A percentile compares a stretch with the other conserved stretches of the same genome.
Conservation (phyloP, 2,329 filamentous ascomycete species). For the Colletotrichum scovillei region DNA sequence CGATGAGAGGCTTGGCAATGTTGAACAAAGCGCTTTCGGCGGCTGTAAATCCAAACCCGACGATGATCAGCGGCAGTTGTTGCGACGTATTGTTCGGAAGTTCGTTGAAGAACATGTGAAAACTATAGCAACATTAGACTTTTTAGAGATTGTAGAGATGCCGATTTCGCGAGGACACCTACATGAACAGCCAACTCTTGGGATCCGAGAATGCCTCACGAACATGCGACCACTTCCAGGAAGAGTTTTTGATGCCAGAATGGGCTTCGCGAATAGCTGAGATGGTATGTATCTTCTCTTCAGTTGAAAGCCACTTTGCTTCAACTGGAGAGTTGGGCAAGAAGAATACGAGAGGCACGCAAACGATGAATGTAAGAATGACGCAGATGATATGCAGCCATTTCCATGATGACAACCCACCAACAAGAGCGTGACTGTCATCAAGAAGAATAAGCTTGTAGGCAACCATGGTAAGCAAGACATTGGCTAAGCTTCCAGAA, state of each 20-base stretch:
- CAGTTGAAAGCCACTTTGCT: slow-evolving; percentile 37
- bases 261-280: slow-evolving; percentile 37
- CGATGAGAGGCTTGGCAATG: slow-evolving; percentile 38
- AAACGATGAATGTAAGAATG: background rate
- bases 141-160: background rate
- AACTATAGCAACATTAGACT: slow-evolving; percentile 8
- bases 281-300: slow-evolving; percentile 40
- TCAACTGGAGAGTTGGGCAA: slow-evolving; percentile 39
- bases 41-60: slow-evolving; percentile 40
- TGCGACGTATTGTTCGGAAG: slow-evolving; percentile 42
- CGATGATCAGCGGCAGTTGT: slow-evolving; percentile 40
- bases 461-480: slow-evolving; percentile 43
- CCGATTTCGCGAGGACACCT: too few species aligned
- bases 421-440: slow-evolving; percentile 30
- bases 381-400: slow-evolving; percentile 8
- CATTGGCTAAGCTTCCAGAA: slow-evolving; percentile 42
- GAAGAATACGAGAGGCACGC: slow-evolving; percentile 34
- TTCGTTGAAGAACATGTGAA: slow-evolving; percentile 43
- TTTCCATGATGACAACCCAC: slow-evolving; percentile 37
- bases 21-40: slow-evolving; percentile 41
- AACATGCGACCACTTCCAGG: slow-evolving; percentile 40
- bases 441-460: slow-evolving; percentile 42
- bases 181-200: slow-evolving; percentile 40
- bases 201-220: slow-evolving; percentile 38
- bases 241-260: slow-evolving; percentile 38